Evolutionary conservation across 345 rosid species (phyloP).

Genomic region (Clausena lansium): DNA sequence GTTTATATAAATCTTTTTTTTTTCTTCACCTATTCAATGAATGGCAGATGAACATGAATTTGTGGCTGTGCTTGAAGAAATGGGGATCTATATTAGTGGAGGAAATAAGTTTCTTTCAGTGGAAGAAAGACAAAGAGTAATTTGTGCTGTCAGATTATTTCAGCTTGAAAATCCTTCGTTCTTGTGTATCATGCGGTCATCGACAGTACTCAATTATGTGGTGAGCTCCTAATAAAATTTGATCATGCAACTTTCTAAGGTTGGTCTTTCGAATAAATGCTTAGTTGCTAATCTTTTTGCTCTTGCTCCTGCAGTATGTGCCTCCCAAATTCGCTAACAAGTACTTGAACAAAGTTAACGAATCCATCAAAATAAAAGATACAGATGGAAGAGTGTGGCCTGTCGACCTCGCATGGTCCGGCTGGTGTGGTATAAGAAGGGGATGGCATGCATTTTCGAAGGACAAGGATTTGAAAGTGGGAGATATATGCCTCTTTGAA

Average conservation of each 20-base stretch:
- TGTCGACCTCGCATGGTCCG: not conserved
- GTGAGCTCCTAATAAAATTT: not conserved
- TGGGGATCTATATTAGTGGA: constrained; percentile 13
- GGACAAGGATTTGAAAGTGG: not conserved
- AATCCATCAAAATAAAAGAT: constrained; percentile 23
- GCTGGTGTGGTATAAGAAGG: not conserved
- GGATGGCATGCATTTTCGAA: not conserved
- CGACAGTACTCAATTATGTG: not conserved
- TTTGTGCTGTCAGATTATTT: constrained; percentile 27
- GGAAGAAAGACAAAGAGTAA: constrained; percentile 30
- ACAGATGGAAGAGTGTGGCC: constrained; percentile 27
- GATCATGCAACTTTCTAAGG: not conserved
- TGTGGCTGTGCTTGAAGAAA: not conserved
- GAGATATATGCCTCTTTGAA: not conserved
- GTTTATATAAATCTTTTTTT: not conserved
- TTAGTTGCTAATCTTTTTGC: not conserved
- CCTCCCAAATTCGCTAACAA: constrained; percentile 19
- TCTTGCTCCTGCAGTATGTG: constrained; percentile 11
- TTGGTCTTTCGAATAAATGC: not conserved
- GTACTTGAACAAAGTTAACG: constrained; percentile 10
- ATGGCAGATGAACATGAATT: not conserved
- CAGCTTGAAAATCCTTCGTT: constrained; percentile 40
- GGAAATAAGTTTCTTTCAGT: not conserved
- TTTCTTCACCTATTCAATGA: not conserved
- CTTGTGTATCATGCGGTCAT: constrained; percentile 25